These are phyloP conservation scores for Stachybotrys chartarum DNA, from an alignment of 2,329 filamentous ascomycete genomes.

Conservation along the genomic window DNA sequence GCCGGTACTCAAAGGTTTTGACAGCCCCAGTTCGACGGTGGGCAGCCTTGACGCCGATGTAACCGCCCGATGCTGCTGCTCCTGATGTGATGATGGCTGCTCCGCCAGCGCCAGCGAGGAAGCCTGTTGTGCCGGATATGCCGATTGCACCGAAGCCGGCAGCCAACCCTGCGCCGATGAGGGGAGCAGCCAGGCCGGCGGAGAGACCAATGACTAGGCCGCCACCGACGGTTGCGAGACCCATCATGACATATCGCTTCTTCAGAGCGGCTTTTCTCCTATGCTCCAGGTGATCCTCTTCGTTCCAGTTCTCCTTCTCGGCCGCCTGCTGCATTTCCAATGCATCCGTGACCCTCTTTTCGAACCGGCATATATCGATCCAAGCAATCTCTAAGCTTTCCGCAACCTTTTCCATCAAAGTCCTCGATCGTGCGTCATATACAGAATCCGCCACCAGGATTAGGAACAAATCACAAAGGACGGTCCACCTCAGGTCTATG, in stretches of 20 bases:
- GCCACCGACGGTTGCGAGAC: conserved; percentile 89
- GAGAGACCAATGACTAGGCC: conserved; percentile 93
- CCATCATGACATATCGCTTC: conserved; percentile 88
- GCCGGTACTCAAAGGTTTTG: conserved; percentile 93
- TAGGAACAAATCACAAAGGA: conserved; percentile 91
- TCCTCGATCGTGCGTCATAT: conserved; percentile 84
- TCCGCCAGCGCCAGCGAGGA: conserved; percentile 85
- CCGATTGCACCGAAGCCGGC: conserved; percentile 95
- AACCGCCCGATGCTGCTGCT: conserved; percentile 77
- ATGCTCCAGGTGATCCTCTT: conserved; percentile 85
- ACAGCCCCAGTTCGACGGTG: conserved; percentile 83
- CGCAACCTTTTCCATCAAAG: conserved; percentile 77
- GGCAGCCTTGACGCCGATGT: conserved; percentile 82
- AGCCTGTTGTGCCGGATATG: conserved; percentile 79
- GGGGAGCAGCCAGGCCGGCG: conserved; percentile 81
- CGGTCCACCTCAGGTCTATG: conserved; percentile 94
- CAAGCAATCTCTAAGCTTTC: conserved; percentile 73
- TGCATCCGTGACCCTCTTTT: conserved; percentile 93
- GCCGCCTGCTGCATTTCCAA: conserved; percentile 95
- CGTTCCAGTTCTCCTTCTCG: conserved; percentile 95
- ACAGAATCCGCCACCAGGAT: conserved; percentile 92
- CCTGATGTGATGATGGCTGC: conserved; percentile 90
- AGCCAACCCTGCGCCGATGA: conserved; percentile 89
- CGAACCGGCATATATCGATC: conserved; percentile 93
- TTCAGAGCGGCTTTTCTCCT: conserved; percentile 76